A percentile compares a stretch with the other conserved stretches of the same genome.
phyloP scores from a whole-genome alignment of 768 basidiomycete species.

The Suillus placidus region DNA sequence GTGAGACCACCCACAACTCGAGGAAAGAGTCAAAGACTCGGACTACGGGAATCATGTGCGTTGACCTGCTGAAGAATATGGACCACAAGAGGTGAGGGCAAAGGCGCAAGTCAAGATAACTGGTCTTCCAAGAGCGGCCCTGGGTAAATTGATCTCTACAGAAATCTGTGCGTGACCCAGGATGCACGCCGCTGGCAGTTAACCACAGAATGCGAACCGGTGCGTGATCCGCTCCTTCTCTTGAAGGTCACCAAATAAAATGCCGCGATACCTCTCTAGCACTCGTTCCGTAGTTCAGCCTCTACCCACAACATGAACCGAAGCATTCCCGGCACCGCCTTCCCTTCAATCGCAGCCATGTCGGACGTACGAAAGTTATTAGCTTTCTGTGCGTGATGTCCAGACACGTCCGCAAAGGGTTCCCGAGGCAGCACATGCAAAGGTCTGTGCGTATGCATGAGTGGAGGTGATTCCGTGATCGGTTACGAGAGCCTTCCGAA shows the following conservation, averaged over 20 bases:
- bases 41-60: conserved; percentile 44
- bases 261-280: conserved; percentile 57
- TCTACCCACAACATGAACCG: conserved; percentile 33
- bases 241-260: conserved; percentile 23
- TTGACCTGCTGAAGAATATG: conserved; percentile 33
- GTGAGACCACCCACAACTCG: conserved; percentile 22
- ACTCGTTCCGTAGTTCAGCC: conserved; percentile 16
- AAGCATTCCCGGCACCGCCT: conserved; percentile 54
- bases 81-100: conserved; percentile 23
- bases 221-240: conserved; percentile 47
- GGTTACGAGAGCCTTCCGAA: conserved; percentile 52
- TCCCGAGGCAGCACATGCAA: conserved; percentile 56
- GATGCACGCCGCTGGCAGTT: conserved; percentile 8
- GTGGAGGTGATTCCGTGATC: conserved; percentile 20
- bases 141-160: conserved; percentile 30
- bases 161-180: conserved; percentile 42
- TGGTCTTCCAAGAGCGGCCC: conserved; percentile 29
- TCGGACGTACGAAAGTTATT: conserved; percentile 28
- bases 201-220: conserved; percentile 26
- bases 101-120: conserved; percentile 10
- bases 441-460: conserved; percentile 44
- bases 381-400: conserved; percentile 29
- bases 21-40: conserved; percentile 47
- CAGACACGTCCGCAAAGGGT: conserved; percentile 35
- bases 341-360: conserved; percentile 36